Evolutionary conservation across 768 basidiomycete species (phyloP), one percentile per base, ranked within the genome.

Genomic region (Termitomyces sp.): DNA sequence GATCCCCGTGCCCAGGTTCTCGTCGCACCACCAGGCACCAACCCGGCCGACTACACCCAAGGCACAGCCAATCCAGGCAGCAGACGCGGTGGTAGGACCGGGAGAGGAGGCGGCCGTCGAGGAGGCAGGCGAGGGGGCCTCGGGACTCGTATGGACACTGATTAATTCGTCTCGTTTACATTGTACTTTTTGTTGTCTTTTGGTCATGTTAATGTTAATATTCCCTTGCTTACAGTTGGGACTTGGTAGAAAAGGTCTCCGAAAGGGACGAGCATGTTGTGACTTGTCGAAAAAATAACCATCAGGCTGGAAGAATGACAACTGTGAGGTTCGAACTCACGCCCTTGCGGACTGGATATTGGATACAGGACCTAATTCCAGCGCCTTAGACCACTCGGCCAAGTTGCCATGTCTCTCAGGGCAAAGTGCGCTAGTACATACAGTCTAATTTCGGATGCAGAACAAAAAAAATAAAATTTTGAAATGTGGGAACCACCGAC

Each of bases 401-500:
- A 80, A 75, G 76, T 77, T 77, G 78, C 76, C 77, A 61, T 28
- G 1, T 16, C 18, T 13, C 2, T 18, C 2, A 4, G 0, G 12
- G 0, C 3, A 22, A 5, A 2, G 4, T 1, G 6, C 0, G 2
- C 4, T 4, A 2, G 0, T n/a, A 50, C 5, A 16, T 50, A 9
- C 45, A 50, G n/a, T 20, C 30, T 20, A 18, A 8, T 7, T 18
- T 40, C 38, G 8, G n/a, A 7, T n/a, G 1, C 40, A 6, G 7
- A 22, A 13, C 6, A 26, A 45, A 24, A 45, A 14, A 57, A 67
- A 72, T 80, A 78, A n/a, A n/a, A n/a, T n/a, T n/a, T n/a, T n/a
- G n/a, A n/a, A n/a, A n/a, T n/a, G 80, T 73, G 65, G 74, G 75
- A 80, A 84, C 88, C 78, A 86, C 90, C 89, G 86, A 88, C 90